Conservation (phyloP, 2,329 filamentous ascomycete species). For the Penicillium brevicompactum region DNA sequence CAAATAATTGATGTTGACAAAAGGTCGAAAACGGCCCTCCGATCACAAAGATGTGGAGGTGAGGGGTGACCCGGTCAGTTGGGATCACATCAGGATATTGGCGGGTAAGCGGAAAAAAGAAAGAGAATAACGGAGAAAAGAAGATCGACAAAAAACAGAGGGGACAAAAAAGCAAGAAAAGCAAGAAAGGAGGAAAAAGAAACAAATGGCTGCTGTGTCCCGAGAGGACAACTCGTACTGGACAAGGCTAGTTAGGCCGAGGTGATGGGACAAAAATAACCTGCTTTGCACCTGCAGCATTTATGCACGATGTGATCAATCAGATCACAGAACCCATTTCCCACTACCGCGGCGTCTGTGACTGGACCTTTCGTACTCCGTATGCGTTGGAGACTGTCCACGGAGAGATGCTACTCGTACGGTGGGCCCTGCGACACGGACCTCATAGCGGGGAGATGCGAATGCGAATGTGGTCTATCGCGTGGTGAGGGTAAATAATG, state of each 20-base stretch:
- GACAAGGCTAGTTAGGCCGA: slow-evolving; percentile 12
- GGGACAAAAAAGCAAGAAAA: slow-evolving; percentile 6
- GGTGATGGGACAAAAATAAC: slow-evolving; percentile 28
- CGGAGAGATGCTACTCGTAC: background rate
- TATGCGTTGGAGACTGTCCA: background rate
- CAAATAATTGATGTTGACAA: background rate
- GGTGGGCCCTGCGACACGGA: background rate
- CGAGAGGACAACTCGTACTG: background rate
- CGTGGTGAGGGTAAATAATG: background rate
- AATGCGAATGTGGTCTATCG: slow-evolving; percentile 8
- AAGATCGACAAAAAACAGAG: background rate
- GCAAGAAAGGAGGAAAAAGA: background rate
- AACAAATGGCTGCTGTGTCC: background rate
- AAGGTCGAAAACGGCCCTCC: background rate
- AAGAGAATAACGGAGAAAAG: background rate
- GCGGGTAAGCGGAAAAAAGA: slow-evolving; percentile 5
- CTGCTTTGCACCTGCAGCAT: slow-evolving; percentile 24
- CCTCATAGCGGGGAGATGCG: background rate
- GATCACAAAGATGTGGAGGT: background rate
- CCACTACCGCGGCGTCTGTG: slow-evolving; percentile 2
- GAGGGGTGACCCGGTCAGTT: background rate
- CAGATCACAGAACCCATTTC: slow-evolving; percentile 13
- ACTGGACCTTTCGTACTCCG: slow-evolving; percentile 1
- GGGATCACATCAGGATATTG: background rate
- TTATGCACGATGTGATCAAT: slow-evolving; percentile 26